Conservation (phyloP, 805 yeast species). For the Candida tammaniensis region DNA sequence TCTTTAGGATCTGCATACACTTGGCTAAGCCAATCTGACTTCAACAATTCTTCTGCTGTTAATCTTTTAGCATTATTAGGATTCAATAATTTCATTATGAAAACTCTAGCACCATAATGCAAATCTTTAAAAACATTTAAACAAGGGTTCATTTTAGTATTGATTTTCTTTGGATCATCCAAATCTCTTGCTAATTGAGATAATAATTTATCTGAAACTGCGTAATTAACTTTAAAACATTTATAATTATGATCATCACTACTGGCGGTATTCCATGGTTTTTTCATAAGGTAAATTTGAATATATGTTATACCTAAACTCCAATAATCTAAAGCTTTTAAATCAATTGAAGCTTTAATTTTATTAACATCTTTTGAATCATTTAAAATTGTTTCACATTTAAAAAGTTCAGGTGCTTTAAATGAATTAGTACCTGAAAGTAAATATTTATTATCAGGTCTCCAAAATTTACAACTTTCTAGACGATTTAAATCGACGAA, state of each 20-base stretch:
- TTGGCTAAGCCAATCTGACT: slow-evolving; percentile 36
- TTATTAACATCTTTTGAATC: slow-evolving; percentile 7
- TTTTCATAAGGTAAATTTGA: slow-evolving; percentile 39
- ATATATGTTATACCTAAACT: slow-evolving; percentile 50
- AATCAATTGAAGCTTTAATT: slow-evolving; percentile 9
- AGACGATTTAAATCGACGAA: slow-evolving; percentile 33
- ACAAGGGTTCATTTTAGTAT: slow-evolving; percentile 26
- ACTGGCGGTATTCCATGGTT: slow-evolving; percentile 48
- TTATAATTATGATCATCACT: slow-evolving; percentile 19
- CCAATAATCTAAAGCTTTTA: slow-evolving; percentile 43
- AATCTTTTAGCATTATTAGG: slow-evolving; percentile 27
- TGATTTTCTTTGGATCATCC: slow-evolving; percentile 19
- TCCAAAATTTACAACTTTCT: slow-evolving; percentile 8
- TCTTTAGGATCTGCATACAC: slow-evolving; percentile 40
- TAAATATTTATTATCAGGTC: slow-evolving; percentile 10
- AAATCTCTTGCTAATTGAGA: slow-evolving; percentile 21
- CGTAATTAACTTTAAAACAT: slow-evolving; percentile 26
- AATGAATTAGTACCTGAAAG: slow-evolving; percentile 51
- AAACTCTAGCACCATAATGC: slow-evolving; percentile 36
- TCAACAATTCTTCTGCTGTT: slow-evolving; percentile 22
- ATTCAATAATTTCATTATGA: slow-evolving; percentile 30
- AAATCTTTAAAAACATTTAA: slow-evolving; percentile 30
- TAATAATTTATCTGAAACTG: slow-evolving; percentile 20
- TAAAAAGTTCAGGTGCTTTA: slow-evolving; percentile 52
- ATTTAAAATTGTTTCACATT: slow-evolving; percentile 17